Evolutionary conservation across 2,329 filamentous ascomycete genomes (phyloP), one percentile per base, ranked within the genome.

Genomic region (Exophiala aquamarina): DNA sequence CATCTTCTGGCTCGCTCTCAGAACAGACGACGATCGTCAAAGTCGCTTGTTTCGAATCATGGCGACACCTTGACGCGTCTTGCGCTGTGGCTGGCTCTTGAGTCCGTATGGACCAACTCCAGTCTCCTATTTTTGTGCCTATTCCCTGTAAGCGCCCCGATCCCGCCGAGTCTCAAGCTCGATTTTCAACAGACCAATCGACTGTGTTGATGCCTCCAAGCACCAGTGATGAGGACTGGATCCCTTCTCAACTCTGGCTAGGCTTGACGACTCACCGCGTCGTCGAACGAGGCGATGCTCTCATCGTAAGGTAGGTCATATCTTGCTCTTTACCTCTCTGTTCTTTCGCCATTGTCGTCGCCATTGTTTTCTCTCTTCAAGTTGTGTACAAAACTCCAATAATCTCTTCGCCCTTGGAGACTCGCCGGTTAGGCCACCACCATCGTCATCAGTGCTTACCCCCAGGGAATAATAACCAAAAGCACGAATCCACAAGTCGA

Each of bases 21-120:
- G 6, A 26, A 26, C 11, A 26, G 47, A 37, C 51, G 47, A 36
- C 21, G 18, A 42, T 5, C 39, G 6, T 13, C 18, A 11, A 13
- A 9, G 39, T 55, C 52, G 52, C 48, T 49, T 52, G 52, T 52
- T 52, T 55, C 52, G 44, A 34, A 39, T 19, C 35, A 31, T 17
- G 13, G n/a, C 21, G 14, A 19, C n/a, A 13, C 35, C 11, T 35
- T 40, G 28, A n/a, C 41, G 36, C 44, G 37, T 44, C 28, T 50
- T 26, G 36, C 47, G 47, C 47, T 26, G 17, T 23, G 19, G 8
- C 15, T 17, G 11, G 39, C 15, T 26, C n/a, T 31, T 15, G 10
- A 8, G 21, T 23, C 18, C 19, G 29, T 44, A 10, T 20, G 18
- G 17, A 14, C 35, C 34, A 41, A 10, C 36, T 15, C 8, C 3